These are phyloP conservation scores for Mycena vitilis DNA, from an alignment of 768 basidiomycete species.

Conservation along the genomic window DNA sequence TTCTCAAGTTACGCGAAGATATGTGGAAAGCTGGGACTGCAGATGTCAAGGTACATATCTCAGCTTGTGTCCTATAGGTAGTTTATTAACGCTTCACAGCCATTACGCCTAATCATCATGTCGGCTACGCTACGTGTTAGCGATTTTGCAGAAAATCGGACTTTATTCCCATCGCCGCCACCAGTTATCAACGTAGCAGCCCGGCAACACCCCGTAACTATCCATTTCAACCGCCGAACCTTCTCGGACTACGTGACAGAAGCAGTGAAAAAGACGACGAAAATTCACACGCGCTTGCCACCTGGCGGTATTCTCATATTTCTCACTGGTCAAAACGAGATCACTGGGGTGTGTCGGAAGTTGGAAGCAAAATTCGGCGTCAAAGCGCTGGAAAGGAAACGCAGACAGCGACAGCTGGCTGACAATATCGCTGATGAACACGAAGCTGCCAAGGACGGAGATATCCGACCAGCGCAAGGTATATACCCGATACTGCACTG, in stretches of 20 bases:
- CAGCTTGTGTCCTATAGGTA: not conserved
- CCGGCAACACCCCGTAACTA: conserved; percentile 94
- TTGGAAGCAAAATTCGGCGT: conserved; percentile 82
- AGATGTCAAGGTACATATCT: conserved; percentile 67
- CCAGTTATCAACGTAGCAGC: conserved; percentile 91
- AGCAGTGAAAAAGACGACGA: conserved; percentile 88
- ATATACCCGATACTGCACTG: conserved; percentile 16
- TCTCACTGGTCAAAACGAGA: conserved; percentile 97
- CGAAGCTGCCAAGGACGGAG: conserved; percentile 33
- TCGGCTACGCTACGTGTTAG: conserved; percentile 95
- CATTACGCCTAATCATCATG: conserved; percentile 96
- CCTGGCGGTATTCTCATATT: conserved; percentile 94
- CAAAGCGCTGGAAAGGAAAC: conserved; percentile 69
- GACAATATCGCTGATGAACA: conserved; percentile 44
- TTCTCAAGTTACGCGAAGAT: conserved; percentile 88
- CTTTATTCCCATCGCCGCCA: conserved; percentile 85
- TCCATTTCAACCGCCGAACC: conserved; percentile 93
- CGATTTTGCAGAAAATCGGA: conserved; percentile 90
- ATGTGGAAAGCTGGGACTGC: conserved; percentile 87
- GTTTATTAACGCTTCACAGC: conserved; percentile 58
- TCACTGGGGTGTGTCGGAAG: conserved; percentile 83
- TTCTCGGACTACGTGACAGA: conserved; percentile 89
- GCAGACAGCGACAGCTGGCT: conserved; percentile 45
- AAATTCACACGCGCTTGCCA: conserved; percentile 93
- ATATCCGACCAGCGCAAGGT: conserved; percentile 64